Percentiles rank a stretch among this genome's conserved stretches.
These are phyloP conservation scores for Sanghuangporus weigelae DNA, from an alignment of 1,284 basidiomycete species.

Conservation along the genomic window DNA sequence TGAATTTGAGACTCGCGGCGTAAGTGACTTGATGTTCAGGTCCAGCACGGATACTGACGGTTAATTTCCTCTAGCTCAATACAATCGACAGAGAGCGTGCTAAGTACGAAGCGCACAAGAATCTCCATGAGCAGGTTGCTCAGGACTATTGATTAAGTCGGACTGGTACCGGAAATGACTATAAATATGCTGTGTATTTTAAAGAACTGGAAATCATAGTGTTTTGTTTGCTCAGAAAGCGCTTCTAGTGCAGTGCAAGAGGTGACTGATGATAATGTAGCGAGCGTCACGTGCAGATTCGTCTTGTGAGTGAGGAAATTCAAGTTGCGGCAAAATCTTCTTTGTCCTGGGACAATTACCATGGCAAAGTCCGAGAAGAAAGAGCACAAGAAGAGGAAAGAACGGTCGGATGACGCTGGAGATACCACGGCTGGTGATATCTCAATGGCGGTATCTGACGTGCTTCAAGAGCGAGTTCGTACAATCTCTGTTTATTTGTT, in stretches of 20 bases:
- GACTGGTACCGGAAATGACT: not conserved
- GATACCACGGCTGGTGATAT: constrained; percentile 24
- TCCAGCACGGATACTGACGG: constrained; percentile 3
- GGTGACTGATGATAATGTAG: too few species aligned
- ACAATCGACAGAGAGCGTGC: constrained; percentile 38
- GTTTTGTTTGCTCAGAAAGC: too few species aligned
- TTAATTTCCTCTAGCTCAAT: constrained; percentile 27
- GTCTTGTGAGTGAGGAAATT: not conserved
- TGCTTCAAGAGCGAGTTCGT: constrained; percentile 35
- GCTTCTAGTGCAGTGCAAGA: too few species aligned
- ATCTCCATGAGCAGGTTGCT: constrained; percentile 10
- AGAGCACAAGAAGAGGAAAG: constrained; percentile 50
- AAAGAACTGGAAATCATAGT: too few species aligned
- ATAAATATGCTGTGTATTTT: not conserved
- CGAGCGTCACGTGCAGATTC: too few species aligned
- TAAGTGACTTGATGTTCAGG: constrained; percentile 25
- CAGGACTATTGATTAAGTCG: constrained; percentile 10
- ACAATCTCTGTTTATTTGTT: not conserved
- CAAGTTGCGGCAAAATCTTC: not conserved
- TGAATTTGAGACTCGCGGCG: constrained; percentile 47
- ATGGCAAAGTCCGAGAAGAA: constrained; percentile 69
- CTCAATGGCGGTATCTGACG: constrained; percentile 35
- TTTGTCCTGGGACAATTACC: not conserved
- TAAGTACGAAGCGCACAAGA: constrained; percentile 34
- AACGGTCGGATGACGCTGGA: constrained; percentile 32